Evolutionary conservation across 345 rosid genomes (phyloP), one percentile per base, ranked within the genome.

Genomic region (Arabidopsis suecica): DNA sequence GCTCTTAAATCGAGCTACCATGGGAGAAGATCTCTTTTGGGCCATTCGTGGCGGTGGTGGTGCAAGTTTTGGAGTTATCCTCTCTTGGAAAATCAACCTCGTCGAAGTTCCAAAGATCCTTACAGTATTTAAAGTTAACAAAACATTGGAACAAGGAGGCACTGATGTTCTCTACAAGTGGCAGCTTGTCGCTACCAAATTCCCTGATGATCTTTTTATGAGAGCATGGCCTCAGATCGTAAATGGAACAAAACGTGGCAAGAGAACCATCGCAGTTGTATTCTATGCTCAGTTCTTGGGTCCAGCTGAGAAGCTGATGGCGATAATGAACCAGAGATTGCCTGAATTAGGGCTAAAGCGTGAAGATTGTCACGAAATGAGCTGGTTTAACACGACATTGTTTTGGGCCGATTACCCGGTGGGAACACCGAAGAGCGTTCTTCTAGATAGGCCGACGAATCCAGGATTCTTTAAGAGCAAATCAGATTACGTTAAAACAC

Each of bases 41-140:
- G 91, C 91, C 0, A 86, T 88, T 8, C 71, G 83, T 12, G 91
- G 91, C 2, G 91, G 89, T 1, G 91, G 88, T 0, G 89, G 87
- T 34, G 86, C 77, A 0, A 88, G 87, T 42, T 86, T 88, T n/a
- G 88, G 88, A 7, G 74, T 88, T 37, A 78, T 86, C 28, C 75
- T 83, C 32, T 71, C 86, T 4, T 88, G 82, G 82, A 83, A 80
- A 64, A 65, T 88, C 9, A 86, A 78, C n/a, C 65, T 88, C 38
- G 88, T 88, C 53, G 71, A 61, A 3, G 87, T 88, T 25, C 91
- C 91, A 1, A 60, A 59, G 45, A 80, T 14, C 13, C 69, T 88
- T 1, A 86, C 87, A 0, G 78, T 78, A 1, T 84, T 84, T 49
- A 59, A 11, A 14, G 80, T 82, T 20, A 41, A n/a, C 7, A 64